Conservation (phyloP, 352 stramenopile species). For the Blastocystis sp. region DNA sequence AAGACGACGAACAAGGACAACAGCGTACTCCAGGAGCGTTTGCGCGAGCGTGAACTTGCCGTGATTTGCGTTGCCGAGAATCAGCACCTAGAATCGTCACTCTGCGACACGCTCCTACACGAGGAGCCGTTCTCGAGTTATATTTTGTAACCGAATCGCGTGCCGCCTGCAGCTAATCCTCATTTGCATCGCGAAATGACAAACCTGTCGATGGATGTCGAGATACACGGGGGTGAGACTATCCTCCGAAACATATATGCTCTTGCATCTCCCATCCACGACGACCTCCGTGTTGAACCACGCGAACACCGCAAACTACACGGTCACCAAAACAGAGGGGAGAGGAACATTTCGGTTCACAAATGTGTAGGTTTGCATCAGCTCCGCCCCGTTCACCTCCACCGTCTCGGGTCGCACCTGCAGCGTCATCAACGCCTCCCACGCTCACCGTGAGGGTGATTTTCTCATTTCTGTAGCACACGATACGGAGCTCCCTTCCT, state of each 20-base stretch:
- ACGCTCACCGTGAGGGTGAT: slow-evolving; percentile 27
- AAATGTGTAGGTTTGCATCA: slow-evolving; percentile 15
- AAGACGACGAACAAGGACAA: not conserved
- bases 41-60: slow-evolving; percentile 48
- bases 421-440: not conserved
- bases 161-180: slow-evolving; percentile 39
- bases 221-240: slow-evolving; percentile 42
- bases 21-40: slow-evolving; percentile 36
- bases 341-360: slow-evolving; percentile 1
- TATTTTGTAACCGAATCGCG: slow-evolving; percentile 26
- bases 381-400: slow-evolving; percentile 47
- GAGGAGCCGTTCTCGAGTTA: slow-evolving; percentile 44
- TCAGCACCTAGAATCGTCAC: slow-evolving; percentile 59
- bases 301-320: slow-evolving; percentile 61
- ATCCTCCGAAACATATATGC: slow-evolving; percentile 13
- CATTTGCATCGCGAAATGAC: not conserved
- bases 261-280: slow-evolving; percentile 19
- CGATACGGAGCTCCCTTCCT: slow-evolving; percentile 43
- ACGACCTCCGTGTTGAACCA: slow-evolving; percentile 52
- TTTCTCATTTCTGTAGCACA: slow-evolving; percentile 22
- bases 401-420: slow-evolving; percentile 9
- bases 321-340: not conserved
- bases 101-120: no score
- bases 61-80: slow-evolving; percentile 16
- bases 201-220: slow-evolving; percentile 48